phyloP scores from a whole-genome alignment of 2,329 filamentous ascomycete species.

The Shiraia sp. region DNA sequence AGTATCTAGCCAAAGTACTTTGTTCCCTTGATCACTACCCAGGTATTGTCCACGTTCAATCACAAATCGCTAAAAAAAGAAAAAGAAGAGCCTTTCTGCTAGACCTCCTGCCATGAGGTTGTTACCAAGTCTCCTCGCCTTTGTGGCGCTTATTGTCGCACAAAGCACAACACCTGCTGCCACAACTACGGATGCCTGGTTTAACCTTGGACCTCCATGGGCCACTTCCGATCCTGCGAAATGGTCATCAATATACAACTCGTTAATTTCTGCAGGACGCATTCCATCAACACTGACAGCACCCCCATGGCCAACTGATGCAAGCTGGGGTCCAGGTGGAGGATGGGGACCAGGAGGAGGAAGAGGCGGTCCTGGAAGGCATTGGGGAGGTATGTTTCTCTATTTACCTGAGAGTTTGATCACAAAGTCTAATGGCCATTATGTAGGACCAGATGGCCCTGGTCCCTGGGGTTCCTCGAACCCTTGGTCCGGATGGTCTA shows the following conservation, averaged over 20 bases:
- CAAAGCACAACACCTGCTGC: constrained; percentile 12
- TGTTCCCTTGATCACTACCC: too few relatives aligned
- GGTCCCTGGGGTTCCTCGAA: constrained; percentile 31
- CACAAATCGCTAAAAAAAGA: background rate
- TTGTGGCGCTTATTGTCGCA: constrained; percentile 7
- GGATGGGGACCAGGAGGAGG: constrained; percentile 23
- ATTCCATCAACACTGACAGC: constrained; percentile 31
- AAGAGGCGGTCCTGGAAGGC: constrained; percentile 10
- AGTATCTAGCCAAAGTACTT: too few relatives aligned
- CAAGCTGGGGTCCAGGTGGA: constrained; percentile 25
- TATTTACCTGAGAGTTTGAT: background rate
- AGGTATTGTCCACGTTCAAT: background rate
- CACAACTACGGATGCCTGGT: constrained; percentile 8
- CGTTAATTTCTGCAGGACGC: constrained; percentile 27
- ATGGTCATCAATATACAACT: constrained; percentile 33
- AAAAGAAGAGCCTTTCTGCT: background rate
- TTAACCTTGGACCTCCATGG: constrained; percentile 18
- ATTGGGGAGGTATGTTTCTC: constrained; percentile 25
- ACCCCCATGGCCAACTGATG: constrained; percentile 25
- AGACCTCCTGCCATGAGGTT: constrained; percentile 6
- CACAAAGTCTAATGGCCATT: constrained; percentile 1
- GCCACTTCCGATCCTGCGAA: constrained; percentile 20
- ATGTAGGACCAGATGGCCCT: constrained; percentile 21
- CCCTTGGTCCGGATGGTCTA: constrained; percentile 35
- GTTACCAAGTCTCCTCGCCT: constrained; percentile 4